Conservation (phyloP, 2,329 filamentous ascomycete species). For the Blastomyces parvus region DNA sequence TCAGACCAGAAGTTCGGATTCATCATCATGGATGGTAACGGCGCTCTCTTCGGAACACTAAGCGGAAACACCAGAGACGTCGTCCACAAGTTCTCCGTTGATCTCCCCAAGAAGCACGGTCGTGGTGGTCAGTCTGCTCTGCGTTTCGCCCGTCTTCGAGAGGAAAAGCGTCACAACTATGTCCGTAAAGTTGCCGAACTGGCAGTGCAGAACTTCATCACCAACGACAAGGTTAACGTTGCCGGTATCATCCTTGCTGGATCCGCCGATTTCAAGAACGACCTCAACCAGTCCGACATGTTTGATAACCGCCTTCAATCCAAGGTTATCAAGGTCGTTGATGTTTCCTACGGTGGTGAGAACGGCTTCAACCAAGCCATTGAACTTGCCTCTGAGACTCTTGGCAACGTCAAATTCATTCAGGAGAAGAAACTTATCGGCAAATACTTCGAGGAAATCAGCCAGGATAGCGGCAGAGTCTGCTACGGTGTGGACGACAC, state of each 20-base stretch:
- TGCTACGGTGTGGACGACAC: constrained; percentile 99
- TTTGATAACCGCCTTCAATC: constrained; percentile 83
- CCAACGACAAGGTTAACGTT: constrained; percentile 95
- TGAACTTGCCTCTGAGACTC: constrained; percentile 84
- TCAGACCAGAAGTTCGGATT: constrained; percentile 99
- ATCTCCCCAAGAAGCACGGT: constrained; percentile 99
- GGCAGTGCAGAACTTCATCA: constrained; percentile 98
- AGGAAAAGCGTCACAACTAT: constrained; percentile 99
- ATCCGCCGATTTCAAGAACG: constrained; percentile 99
- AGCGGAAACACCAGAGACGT: constrained; percentile 96
- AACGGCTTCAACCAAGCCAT: constrained; percentile 99
- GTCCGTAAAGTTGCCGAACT: constrained; percentile 97
- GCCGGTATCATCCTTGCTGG: constrained; percentile 90
- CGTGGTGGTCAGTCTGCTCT: constrained; percentile 99
- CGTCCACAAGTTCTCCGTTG: constrained; percentile 95
- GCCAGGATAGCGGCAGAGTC: constrained; percentile 89
- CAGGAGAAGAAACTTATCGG: constrained; percentile 99
- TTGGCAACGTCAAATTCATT: constrained; percentile 99
- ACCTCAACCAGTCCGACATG: constrained; percentile 93
- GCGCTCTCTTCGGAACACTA: constrained; percentile 89
- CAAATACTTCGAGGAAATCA: constrained; percentile 98
- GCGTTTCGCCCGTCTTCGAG: constrained; percentile 97
- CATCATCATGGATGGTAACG: constrained; percentile 99
- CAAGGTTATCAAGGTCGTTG: constrained; percentile 99
- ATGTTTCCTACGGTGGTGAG: constrained; percentile 97